phyloP scores from a whole-genome alignment of 164 flowering plant genomes.

The Sedum album region DNA sequence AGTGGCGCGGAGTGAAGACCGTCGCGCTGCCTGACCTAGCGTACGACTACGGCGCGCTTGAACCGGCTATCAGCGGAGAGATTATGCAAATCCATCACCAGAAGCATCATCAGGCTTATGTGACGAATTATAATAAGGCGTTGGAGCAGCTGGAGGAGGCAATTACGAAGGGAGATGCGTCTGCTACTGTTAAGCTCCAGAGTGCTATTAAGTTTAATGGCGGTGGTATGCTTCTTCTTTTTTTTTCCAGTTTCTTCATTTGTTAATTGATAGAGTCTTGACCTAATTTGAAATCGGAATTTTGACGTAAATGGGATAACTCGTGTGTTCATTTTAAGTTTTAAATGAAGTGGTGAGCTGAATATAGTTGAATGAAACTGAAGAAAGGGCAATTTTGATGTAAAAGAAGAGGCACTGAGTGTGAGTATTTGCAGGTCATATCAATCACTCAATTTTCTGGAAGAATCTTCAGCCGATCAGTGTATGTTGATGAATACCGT shows the following conservation, averaged over 20 bases:
- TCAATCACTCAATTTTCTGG: conserved; percentile 97
- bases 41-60: conserved; percentile 85
- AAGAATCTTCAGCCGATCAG: conserved; percentile 66
- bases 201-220: conserved; percentile 95
- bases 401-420: no score
- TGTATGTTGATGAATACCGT: conserved; percentile 30
- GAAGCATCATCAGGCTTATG: conserved; percentile 88
- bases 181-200: conserved; percentile 66
- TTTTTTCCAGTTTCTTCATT: neutral
- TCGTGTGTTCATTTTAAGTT: no score
- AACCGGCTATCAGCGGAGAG: conserved; percentile 85
- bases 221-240: conserved; percentile 52
- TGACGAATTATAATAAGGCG: conserved; percentile 82
- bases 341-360: neutral
- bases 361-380: neutral
- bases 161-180: conserved; percentile 49
- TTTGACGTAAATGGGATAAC: no score
- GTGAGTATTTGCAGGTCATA: conserved; percentile 50
- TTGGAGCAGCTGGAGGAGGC: conserved; percentile 78
- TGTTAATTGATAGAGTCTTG: neutral
- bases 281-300: no score
- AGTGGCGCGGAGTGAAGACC: conserved; percentile 46
- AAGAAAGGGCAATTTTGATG: no score
- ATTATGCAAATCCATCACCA: conserved; percentile 93
- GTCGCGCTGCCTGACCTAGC: conserved; percentile 79